A percentile compares a stretch with the other conserved stretches of the same genome.
phyloP scores from a whole-genome alignment of 139 green algal species.

The Haematococcus lacustris region DNA sequence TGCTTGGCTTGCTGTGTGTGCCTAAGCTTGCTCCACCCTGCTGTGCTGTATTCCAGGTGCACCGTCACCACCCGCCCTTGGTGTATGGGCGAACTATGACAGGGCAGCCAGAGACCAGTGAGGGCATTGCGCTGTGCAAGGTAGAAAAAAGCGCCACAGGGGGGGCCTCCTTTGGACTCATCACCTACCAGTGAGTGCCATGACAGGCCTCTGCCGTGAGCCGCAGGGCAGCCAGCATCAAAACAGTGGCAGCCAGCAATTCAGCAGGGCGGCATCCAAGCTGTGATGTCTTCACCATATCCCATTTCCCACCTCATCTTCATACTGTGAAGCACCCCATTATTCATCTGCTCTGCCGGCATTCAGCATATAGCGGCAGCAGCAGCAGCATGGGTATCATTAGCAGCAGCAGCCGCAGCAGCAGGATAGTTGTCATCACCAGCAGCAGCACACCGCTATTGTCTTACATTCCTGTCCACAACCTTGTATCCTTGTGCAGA shows the following conservation, averaged over 20 bases:
- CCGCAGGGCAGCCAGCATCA: not conserved
- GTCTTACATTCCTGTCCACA: not conserved
- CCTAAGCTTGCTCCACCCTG: too few relatives aligned
- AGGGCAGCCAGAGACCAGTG: constrained; percentile 41
- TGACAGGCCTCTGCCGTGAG: not conserved
- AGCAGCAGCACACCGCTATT: not conserved
- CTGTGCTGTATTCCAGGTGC: constrained; percentile 34
- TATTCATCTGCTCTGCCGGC: not conserved
- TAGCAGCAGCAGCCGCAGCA: too few relatives aligned
- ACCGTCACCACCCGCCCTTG: constrained; percentile 61
- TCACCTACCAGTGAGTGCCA: constrained; percentile 56
- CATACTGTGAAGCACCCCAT: not conserved
- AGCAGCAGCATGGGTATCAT: not conserved
- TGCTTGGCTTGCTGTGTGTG: too few relatives aligned
- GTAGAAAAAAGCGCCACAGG: constrained; percentile 28
- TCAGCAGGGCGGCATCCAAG: not conserved
- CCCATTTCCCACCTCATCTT: not conserved
- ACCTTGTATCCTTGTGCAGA: too few relatives aligned
- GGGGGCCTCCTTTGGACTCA: constrained; percentile 32
- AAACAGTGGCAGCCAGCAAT: not conserved
- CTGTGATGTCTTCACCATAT: not conserved
- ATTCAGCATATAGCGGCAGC: not conserved
- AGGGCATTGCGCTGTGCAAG: constrained; percentile 50
- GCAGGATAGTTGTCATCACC: too few relatives aligned
- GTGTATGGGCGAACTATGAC: constrained; percentile 63